Base-by-base conservation (phyloP, 2,329 filamentous ascomycete species). In the Amphichorda felina region DNA sequence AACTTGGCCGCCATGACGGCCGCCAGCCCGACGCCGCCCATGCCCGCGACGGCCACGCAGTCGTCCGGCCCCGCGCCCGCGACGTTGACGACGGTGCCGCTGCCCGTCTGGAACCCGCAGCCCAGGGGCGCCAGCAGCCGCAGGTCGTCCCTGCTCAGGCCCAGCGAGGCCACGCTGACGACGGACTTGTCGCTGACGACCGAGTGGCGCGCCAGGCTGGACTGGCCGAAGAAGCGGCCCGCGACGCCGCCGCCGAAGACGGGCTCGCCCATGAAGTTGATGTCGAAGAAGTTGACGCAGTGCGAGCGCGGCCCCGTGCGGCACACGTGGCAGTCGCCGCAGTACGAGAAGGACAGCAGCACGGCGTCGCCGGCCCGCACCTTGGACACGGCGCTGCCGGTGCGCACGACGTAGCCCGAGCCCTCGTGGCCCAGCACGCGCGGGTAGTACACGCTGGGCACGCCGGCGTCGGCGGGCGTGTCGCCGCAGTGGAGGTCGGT, bases 281-380 rank as follows among this genome's bases (percentile, higher is more conserved):
- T 55, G 4, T 55, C 49, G 34, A 59, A 60, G 45, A 67, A 72
- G n/a, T 54, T 44, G 33, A 50, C 43, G 51, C 70, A 75, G 47
- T 72, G 62, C 1, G 64, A 63, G 1, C 60, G 59, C 21, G 61
- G 56, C 4, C 58, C 59, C 1, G 50, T 51, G n/a, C 52, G 51
- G 49, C 70, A 74, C 11, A 60, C 53, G n/a, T 61, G 50, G 49
- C 70, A 74, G 3, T 43, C 41, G 4, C 41, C 47, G 41, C 56
- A 59, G 43, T 54, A 50, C 4, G 53, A 50, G 38, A 56, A 59
- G 11, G 55, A 57, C 10, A 59, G 67, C n/a, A 74, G 68, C 18
- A 73, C 66, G 32, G 69, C 65, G 46, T 74, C 70, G 6, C 70
- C 68, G 3, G 69, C 50, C 16, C 64, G 57, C 11, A 72, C 58